phyloP scores from a whole-genome alignment of 1,284 basidiomycete species.

The Pseudozyma pruni region DNA sequence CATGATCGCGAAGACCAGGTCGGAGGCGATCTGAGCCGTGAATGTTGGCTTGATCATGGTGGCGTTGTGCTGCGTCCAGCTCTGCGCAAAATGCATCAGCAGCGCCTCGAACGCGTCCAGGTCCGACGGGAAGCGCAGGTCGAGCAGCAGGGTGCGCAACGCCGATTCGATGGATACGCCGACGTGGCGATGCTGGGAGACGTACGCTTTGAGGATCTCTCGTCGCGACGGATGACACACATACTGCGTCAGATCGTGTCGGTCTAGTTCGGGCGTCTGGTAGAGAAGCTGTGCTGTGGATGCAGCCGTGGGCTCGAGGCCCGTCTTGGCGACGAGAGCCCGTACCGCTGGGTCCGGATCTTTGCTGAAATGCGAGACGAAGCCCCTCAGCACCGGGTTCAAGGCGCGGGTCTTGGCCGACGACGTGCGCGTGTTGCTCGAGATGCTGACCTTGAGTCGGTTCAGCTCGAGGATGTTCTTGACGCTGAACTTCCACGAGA shows the following conservation, averaged over 20 bases:
- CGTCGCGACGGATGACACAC: constrained; percentile 77
- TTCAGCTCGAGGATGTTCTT: constrained; percentile 56
- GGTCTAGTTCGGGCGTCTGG: constrained; percentile 84
- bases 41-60: constrained; percentile 51
- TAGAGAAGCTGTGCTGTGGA: constrained; percentile 84
- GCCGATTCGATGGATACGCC: constrained; percentile 88
- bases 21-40: constrained; percentile 68
- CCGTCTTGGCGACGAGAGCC: constrained; percentile 57
- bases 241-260: constrained; percentile 83
- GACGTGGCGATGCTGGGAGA: constrained; percentile 85
- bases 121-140: constrained; percentile 77
- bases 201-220: constrained; percentile 80
- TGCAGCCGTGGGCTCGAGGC: constrained; percentile 62
- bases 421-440: constrained; percentile 29
- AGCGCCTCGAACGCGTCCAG: constrained; percentile 77
- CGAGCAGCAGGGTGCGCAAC: constrained; percentile 83
- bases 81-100: constrained; percentile 78
- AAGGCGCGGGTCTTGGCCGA: constrained; percentile 34
- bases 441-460: constrained; percentile 42
- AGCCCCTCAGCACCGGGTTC: constrained; percentile 67
- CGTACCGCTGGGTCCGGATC: constrained; percentile 64
- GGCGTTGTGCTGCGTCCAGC: constrained; percentile 88
- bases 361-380: constrained; percentile 78
- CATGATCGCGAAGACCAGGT: constrained; percentile 82
- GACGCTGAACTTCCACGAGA: constrained; percentile 56